Evolutionary conservation across 768 basidiomycete genomes (phyloP).

Genomic region (Hortiboletus campestris): DNA sequence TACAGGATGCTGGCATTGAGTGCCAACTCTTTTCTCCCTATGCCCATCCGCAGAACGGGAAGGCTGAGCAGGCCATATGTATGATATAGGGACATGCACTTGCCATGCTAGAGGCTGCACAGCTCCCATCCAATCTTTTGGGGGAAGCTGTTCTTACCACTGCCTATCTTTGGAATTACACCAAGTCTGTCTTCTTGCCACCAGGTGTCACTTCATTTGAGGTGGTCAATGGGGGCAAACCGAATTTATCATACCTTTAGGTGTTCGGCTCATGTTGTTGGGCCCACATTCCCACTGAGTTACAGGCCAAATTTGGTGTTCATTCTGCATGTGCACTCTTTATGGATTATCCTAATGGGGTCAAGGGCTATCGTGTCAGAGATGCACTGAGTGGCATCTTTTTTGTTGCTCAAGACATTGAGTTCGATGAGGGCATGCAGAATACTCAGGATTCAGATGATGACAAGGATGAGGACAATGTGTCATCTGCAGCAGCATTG

Average conservation of each 20-base stretch:
- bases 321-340: neutral
- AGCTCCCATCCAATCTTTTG: neutral
- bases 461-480: no score
- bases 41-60: no score
- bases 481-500: no score
- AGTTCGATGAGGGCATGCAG: no score
- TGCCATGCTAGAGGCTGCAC: neutral
- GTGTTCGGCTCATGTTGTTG: neutral
- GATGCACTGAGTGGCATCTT: no score
- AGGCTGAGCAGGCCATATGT: neutral
- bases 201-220: no score
- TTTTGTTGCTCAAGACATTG: no score
- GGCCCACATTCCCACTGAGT: neutral
- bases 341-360: neutral
- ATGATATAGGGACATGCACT: neutral
- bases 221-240: neutral
- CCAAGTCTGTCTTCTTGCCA: neutral
- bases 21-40: no score
- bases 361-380: no score
- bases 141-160: neutral
- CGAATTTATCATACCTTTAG: neutral
- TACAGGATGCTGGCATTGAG: no score
- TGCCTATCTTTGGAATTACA: neutral
- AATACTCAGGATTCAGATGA: no score
- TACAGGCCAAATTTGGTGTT: neutral